Evolutionary conservation across 176 grass and related monocot species (phyloP), one percentile per base, ranked within the genome.

Genomic region (Typha latifolia): DNA sequence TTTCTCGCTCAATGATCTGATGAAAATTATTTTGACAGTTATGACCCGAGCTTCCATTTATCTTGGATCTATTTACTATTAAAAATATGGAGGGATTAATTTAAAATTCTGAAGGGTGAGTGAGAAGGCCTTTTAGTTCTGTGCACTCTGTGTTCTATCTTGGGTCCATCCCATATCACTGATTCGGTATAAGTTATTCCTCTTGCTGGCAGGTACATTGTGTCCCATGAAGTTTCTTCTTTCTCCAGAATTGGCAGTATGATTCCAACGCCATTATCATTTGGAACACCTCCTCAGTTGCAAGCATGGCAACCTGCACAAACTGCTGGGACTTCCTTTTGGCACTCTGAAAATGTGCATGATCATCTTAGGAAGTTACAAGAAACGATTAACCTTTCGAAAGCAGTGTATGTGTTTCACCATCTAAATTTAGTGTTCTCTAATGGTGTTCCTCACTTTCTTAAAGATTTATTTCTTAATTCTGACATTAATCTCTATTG

Each of bases 281-380:
- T 49, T 10, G 63, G 65, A 37, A 14, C 50, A 52, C 26, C 64
- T 71, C 49, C 66, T 61, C 72, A 80, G 62, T 63, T 63, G 68
- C 72, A 47, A 22, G 27, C 51, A 49, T 79, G 76, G 82, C 71
- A 67, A 16, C 77, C 72, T 13, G 15, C 69, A 48, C 82, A 62
- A 56, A 64, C 57, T 74, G 21, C 63, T 74, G 12, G 49, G 9
- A 37, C 66, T 63, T 80, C 62, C 61, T 80, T 85, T 19, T 92
- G 89, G 89, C 82, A 85, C 69, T 62, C 70, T 1, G 75, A 77
- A 72, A 86, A 87, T 66, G 83, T 85, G 50, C 83, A 62, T 3
- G 79, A 90, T 18, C 94, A 97, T 61, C 31, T 92, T 47, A 68
- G 19, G 67, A 92, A 84, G 72, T 73, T 93, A 47, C 79, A 77